Base-by-base conservation (phyloP, 2,329 filamentous ascomycete genomes). In the Scopulariopsis brevicaulis region DNA sequence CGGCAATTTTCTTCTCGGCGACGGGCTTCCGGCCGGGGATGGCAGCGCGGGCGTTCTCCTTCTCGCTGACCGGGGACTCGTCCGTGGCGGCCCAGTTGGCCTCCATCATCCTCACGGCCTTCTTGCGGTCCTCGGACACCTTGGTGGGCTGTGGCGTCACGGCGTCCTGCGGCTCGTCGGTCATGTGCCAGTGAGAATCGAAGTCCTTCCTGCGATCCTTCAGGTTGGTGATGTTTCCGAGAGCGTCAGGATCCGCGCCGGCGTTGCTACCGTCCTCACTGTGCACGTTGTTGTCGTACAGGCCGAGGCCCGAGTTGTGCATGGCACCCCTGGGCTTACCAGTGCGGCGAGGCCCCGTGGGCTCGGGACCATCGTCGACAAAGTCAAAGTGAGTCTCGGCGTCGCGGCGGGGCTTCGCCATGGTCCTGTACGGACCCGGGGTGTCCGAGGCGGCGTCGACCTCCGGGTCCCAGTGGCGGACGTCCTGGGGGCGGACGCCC, bases 381-480 rank as follows among this genome's bases (percentile, higher is more conserved):
- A 96, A 81, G 61, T 94, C 85, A 67, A 96, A 96, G 71, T 97
- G 90, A 1, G 84, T 74, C 67, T 92, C 85, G 20, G 87, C 86
- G 65, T 95, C 89, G 50, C 85, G 89, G 60, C 93, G 89, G 43
- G 87, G 79, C 68, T 87, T 87, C 65, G 79, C 74, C 43, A 82
- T 77, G 37, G 81, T 76, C 15, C 82, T 78, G 58, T 79, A 76
- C 62, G 57, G 32, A 80, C 81, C 77, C 8, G 85, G 82, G 10
- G 82, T 84, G 43, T 81, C 77, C 43, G 71, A 70, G 52, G 81
- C 57, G 24, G 59, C 62, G 53, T 67, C 73, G 61, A 84, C 76
- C 60, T 91, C 86, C 54, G 86, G 84, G 64, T 86, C 87, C 83
- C 89, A 95, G 69, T 94, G 87, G 58, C 89, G 86, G 60, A 85